Percentiles rank a stretch among this genome's conserved stretches.
These are phyloP conservation scores for Pythium plurisporium DNA, from an alignment of 352 stramenopile species.

Conservation along the genomic window DNA sequence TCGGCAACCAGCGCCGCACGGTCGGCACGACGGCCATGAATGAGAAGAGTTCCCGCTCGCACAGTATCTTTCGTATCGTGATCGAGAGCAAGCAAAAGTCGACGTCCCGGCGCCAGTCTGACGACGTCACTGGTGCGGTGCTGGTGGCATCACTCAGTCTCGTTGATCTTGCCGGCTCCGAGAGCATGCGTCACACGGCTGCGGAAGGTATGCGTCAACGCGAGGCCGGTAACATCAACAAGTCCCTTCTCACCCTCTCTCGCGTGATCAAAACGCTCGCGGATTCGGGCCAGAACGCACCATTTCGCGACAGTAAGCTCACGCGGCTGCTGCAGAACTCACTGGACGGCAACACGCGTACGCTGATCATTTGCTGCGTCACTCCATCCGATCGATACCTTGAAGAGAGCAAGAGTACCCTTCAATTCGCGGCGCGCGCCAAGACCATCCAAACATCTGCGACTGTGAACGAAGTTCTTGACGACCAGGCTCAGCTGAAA, in stretches of 20 bases:
- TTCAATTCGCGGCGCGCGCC: constrained; percentile 91
- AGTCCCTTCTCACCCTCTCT: constrained; percentile 94
- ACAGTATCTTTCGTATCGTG: constrained; percentile 80
- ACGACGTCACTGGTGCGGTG: constrained; percentile 76
- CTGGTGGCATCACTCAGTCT: constrained; percentile 94
- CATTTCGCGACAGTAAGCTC: constrained; percentile 89
- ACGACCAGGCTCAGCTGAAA: constrained; percentile 86
- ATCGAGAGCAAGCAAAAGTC: constrained; percentile 79
- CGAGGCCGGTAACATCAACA: constrained; percentile 97
- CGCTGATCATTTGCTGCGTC: constrained; percentile 87
- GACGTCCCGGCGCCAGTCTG: constrained; percentile 34
- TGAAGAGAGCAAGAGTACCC: constrained; percentile 85
- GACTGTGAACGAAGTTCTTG: constrained; percentile 86
- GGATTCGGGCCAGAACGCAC: constrained; percentile 37
- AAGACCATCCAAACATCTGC: constrained; percentile 87
- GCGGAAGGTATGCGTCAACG: constrained; percentile 93
- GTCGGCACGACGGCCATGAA: constrained; percentile 81
- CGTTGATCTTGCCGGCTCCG: constrained; percentile 97
- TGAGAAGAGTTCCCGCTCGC: constrained; percentile 70
- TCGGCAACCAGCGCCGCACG: constrained; percentile 63
- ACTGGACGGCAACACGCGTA: constrained; percentile 88
- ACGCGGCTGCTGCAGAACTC: constrained; percentile 91
- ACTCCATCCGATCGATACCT: constrained; percentile 68
- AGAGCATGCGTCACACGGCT: constrained; percentile 94
- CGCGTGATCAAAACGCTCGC: constrained; percentile 91